Evolutionary conservation across 805 yeast species (phyloP).

Genomic region (Clavispora carvajalis): DNA sequence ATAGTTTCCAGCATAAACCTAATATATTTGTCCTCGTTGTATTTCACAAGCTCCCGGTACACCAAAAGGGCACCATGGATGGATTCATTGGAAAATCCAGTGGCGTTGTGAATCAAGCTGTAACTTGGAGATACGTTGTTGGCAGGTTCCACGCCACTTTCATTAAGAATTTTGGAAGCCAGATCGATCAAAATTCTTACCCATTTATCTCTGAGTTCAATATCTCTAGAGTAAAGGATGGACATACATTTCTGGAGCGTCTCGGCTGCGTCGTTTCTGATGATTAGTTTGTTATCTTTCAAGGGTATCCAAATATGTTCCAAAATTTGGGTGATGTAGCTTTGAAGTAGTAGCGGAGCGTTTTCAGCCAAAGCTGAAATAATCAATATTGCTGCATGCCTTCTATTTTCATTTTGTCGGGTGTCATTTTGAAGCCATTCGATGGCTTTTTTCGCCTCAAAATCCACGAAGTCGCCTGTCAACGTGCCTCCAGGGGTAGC

Average conservation of each 20-base stretch:
- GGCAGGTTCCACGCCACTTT: constrained; percentile 5
- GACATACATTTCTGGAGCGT: constrained; percentile 73
- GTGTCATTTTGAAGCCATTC: constrained; percentile 86
- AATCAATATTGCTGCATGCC: constrained; percentile 87
- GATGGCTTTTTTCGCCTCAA: constrained; percentile 80
- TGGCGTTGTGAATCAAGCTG: constrained; percentile 6
- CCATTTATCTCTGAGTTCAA: constrained; percentile 67
- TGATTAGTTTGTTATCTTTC: constrained; percentile 67
- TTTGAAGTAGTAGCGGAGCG: constrained; percentile 78
- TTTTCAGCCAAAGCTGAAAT: constrained; percentile 79
- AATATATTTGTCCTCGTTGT: constrained; percentile 66
- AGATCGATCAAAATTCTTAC: constrained; percentile 63
- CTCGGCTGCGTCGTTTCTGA: constrained; percentile 79
- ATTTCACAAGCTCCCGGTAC: constrained; percentile 67
- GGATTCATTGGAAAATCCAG: constrained; percentile 46
- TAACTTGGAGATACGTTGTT: constrained; percentile 4
- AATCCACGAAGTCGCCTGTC: constrained; percentile 89
- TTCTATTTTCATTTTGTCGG: constrained; percentile 68
- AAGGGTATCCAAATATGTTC: constrained; percentile 85
- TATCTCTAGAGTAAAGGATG: constrained; percentile 76
- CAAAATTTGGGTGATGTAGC: constrained; percentile 71
- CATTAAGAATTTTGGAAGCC: constrained; percentile 56
- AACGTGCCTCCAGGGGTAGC: constrained; percentile 87
- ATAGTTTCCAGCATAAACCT: constrained; percentile 68
- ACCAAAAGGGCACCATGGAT: constrained; percentile 86